Evolutionary conservation across 1,139 yeast species (phyloP).

Genomic region (Magnusiomyces tetraspermus): DNA sequence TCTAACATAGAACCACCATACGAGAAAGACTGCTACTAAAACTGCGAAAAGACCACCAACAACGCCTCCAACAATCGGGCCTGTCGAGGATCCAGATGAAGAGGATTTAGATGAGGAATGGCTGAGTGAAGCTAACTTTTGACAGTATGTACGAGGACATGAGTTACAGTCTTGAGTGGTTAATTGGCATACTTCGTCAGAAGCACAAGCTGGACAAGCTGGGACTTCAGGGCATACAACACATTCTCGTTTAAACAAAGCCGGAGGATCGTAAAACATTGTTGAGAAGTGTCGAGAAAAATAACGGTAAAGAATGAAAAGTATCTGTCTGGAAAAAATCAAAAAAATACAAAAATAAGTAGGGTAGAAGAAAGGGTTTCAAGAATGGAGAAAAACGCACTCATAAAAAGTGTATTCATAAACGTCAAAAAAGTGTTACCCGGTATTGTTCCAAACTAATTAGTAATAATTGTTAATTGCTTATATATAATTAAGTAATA

Average conservation of each 20-base stretch:
- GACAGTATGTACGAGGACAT: slow-evolving; percentile 25
- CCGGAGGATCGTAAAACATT: neutral
- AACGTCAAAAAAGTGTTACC: too few relatives aligned
- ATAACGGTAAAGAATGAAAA: too few relatives aligned
- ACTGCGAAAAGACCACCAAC: slow-evolving; percentile 4
- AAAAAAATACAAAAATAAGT: too few relatives aligned
- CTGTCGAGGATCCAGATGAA: neutral
- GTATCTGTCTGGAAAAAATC: too few relatives aligned
- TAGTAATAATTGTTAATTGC: too few relatives aligned
- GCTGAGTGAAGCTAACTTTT: slow-evolving; percentile 8
- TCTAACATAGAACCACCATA: neutral
- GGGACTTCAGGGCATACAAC: slow-evolving; percentile 15
- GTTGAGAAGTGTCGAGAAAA: neutral
- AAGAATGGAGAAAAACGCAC: too few relatives aligned
- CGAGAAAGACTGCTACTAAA: neutral
- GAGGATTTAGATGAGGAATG: slow-evolving; percentile 4
- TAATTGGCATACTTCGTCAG: slow-evolving; percentile 25
- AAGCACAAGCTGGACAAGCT: slow-evolving; percentile 25
- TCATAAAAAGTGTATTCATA: too few relatives aligned
- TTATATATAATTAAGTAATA: too few relatives aligned
- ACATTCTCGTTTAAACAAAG: slow-evolving; percentile 1
- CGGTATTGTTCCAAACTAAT: too few relatives aligned
- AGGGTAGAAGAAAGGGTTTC: too few relatives aligned
- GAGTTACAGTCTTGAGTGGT: slow-evolving; percentile 27
- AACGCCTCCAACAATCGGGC: slow-evolving; percentile 31